These are phyloP conservation scores for Coleophoma crateriformis DNA, from an alignment of 2,329 filamentous ascomycete genomes.

Conservation along the genomic window DNA sequence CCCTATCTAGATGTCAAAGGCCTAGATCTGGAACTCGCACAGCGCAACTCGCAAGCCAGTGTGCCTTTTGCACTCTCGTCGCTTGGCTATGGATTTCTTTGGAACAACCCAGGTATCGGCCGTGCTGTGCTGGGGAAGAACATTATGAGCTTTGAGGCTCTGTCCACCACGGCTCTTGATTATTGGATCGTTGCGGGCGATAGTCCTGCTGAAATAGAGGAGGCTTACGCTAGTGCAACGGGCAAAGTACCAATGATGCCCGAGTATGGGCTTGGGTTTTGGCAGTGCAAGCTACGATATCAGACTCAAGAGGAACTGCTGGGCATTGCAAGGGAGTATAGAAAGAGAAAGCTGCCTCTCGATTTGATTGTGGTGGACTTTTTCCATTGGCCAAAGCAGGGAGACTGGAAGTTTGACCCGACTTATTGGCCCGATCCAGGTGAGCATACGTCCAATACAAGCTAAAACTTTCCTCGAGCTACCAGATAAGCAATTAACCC, in stretches of 20 bases:
- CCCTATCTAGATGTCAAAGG: slow-evolving; percentile 59
- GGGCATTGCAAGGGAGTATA: slow-evolving; percentile 53
- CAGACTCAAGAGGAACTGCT: slow-evolving; percentile 61
- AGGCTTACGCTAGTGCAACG: slow-evolving; percentile 49
- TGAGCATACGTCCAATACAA: background rate
- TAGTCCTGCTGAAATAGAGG: slow-evolving; percentile 47
- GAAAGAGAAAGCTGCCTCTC: slow-evolving; percentile 46
- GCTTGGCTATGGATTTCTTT: slow-evolving; percentile 56
- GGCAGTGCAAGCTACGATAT: slow-evolving; percentile 64
- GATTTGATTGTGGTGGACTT: slow-evolving; percentile 64
- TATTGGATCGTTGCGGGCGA: slow-evolving; percentile 60
- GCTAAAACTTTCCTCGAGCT: background rate
- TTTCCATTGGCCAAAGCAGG: slow-evolving; percentile 63
- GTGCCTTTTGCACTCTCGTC: slow-evolving; percentile 58
- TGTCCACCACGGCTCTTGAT: slow-evolving; percentile 51
- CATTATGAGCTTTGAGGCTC: slow-evolving; percentile 55
- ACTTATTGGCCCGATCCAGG: slow-evolving; percentile 58
- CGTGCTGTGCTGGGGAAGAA: slow-evolving; percentile 56
- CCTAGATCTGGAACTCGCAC: slow-evolving; percentile 55
- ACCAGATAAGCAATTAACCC: slow-evolving; percentile 1
- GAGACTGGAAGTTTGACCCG: slow-evolving; percentile 63
- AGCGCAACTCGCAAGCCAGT: slow-evolving; percentile 61
- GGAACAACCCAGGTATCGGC: slow-evolving; percentile 61
- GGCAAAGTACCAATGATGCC: slow-evolving; percentile 63
- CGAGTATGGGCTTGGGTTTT: slow-evolving; percentile 62